Conservation (phyloP, 2,329 filamentous ascomycete species). For the Trichoderma lentiforme region DNA sequence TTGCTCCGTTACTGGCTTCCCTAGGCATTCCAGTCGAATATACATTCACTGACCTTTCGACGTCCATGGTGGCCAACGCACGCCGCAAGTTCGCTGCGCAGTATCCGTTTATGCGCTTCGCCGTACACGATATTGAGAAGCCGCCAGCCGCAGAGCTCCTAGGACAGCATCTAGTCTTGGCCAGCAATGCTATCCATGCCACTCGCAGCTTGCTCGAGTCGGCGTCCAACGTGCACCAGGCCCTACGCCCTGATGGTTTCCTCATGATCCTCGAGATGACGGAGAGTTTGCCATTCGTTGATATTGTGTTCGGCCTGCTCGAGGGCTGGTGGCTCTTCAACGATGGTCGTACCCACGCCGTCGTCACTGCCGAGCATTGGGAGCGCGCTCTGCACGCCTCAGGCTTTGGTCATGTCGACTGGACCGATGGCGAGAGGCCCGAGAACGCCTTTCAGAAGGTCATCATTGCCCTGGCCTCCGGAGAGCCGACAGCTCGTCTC, state of each 20-base stretch:
- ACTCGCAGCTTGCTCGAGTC: conserved; percentile 22
- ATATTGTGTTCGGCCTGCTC: conserved; percentile 33
- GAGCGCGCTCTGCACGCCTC: conserved; percentile 15
- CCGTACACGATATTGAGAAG: conserved; percentile 4
- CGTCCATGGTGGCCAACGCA: conserved; percentile 19
- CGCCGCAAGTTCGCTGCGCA: conserved; percentile 13
- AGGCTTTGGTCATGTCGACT: conserved; percentile 23
- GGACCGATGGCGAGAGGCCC: conserved; percentile 20
- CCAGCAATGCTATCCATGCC: conserved; percentile 37
- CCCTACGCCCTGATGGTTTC: conserved; percentile 20
- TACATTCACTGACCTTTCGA: conserved; percentile 39
- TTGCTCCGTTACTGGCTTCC: conserved; percentile 28
- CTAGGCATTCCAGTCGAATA: conserved; percentile 32
- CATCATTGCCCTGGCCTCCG: not conserved
- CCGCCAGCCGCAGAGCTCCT: not conserved
- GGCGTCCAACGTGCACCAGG: conserved; percentile 22
- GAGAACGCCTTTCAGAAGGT: conserved; percentile 6
- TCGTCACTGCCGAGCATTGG: conserved; percentile 18
- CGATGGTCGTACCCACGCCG: conserved; percentile 19
- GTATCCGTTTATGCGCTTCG: conserved; percentile 19
- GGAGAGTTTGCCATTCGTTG: conserved; percentile 25
- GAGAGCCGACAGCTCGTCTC: not conserved
- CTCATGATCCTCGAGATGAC: conserved; percentile 23
- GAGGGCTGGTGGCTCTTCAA: conserved; percentile 37
- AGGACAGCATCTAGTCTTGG: conserved; percentile 32